Percentiles rank a stretch among this genome's conserved stretches.
Conservation (phyloP, 345 rosid genomes). For the Acer campestre region DNA sequence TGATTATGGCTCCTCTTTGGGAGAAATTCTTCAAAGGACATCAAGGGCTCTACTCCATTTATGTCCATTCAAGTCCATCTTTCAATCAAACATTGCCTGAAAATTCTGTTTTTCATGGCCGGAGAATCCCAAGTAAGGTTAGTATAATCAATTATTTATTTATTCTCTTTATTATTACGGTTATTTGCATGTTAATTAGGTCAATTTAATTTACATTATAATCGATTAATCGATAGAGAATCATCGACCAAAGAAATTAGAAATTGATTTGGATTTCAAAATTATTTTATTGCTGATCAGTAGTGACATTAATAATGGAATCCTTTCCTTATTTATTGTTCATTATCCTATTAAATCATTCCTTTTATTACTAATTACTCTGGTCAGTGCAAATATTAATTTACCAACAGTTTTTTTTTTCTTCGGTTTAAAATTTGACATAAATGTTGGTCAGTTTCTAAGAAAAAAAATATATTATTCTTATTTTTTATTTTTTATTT, state of each 20-base stretch:
- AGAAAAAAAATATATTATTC: too few relatives aligned
- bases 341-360: neutral
- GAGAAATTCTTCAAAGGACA: conserved; percentile 80
- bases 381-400: neutral
- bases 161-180: neutral
- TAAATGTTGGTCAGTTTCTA: neutral
- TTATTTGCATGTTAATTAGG: neutral
- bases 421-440: neutral
- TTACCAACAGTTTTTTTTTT: neutral
- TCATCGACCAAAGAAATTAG: neutral
- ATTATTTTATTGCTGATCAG: too few relatives aligned
- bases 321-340: neutral
- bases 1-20: conserved; percentile 79
- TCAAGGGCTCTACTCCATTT: conserved; percentile 59
- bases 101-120: conserved; percentile 54
- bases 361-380: neutral
- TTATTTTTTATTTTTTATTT: too few relatives aligned
- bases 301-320: too few relatives aligned
- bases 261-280: neutral
- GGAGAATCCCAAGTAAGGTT: conserved; percentile 80
- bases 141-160: conserved; percentile 8
- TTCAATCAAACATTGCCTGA: conserved; percentile 40
- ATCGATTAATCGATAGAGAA: neutral
- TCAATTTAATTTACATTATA: neutral
- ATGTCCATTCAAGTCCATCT: conserved; percentile 67